phyloP scores from a whole-genome alignment of 495 filamentous ascomycete species.

The Articulospora tetracladia region DNA sequence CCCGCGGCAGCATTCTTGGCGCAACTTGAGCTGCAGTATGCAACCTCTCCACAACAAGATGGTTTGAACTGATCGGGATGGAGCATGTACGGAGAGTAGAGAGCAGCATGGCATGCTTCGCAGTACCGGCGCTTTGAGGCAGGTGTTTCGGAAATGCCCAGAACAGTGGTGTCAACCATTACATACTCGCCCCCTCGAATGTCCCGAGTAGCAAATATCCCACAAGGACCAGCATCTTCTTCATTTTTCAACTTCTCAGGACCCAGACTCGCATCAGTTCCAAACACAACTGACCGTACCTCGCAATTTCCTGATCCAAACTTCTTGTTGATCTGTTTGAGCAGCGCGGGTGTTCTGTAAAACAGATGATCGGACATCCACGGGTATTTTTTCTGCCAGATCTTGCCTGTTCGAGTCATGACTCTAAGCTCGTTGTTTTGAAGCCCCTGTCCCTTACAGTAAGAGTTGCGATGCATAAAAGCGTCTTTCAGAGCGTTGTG shows the following conservation, averaged over 20 bases:
- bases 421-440: not conserved
- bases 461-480: not conserved
- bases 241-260: not conserved
- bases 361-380: constrained; percentile 12
- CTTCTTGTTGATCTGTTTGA: constrained; percentile 10
- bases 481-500: not conserved
- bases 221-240: constrained; percentile 19
- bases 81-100: constrained; percentile 5
- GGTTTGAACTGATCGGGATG: constrained; percentile 1
- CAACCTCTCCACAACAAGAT: constrained; percentile 16
- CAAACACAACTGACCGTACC: constrained; percentile 12
- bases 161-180: constrained; percentile 15
- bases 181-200: constrained; percentile 16
- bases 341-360: constrained; percentile 4
- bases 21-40: constrained; percentile 17
- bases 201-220: constrained; percentile 18
- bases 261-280: not conserved
- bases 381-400: constrained; percentile 17
- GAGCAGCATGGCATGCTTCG: constrained; percentile 18
- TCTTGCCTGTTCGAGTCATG: not conserved
- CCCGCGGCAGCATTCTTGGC: constrained; percentile 7
- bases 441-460: not conserved
- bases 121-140: constrained; percentile 5
- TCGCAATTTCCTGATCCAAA: constrained; percentile 1
- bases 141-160: constrained; percentile 6